Base-by-base conservation (phyloP, 2,329 filamentous ascomycete species). In the Cladophialophora carrionii region DNA sequence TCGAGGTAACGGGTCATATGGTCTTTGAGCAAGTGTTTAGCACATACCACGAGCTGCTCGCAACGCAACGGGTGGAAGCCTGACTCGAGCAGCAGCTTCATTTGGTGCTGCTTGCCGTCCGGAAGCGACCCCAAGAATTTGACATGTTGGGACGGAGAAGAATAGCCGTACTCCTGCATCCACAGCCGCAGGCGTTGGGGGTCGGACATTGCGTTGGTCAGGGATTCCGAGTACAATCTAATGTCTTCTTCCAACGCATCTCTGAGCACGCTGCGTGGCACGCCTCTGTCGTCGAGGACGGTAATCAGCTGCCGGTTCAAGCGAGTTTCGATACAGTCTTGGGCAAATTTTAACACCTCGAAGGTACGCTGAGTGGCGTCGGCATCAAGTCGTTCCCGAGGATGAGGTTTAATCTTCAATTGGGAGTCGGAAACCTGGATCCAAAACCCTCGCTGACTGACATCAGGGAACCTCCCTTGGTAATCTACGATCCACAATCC, bases 401-500 rank as follows among this genome's bases (percentile, higher is more conserved):
- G 78, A 61, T 82, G 80, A 0, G 75, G 74, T 2, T 81, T 63
- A 34, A 87, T 84, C 71, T 89, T 88, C 43, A 81, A 71, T 65
- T 89, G 87, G 24, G 84, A 86, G 9, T 82, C 75, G 0, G 78
- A 81, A 17, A 88, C 81, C 51, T 85, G 76, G 24, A 88, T 84
- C 83, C 84, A 87, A 9, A 79, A 74, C 2, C 74, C 73, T 24
- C 76, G 71, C 12, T 79, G 72, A 1, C 69, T 70, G 12, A 53
- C 61, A 69, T 76, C 37, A 22, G 56, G n/a, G 26, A 63, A 54
- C 14, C 43, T 55, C 31, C 61, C 57, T 10, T 60, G 26, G 34
- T 64, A 68, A 61, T 83, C 83, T 1, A 86, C 77, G 73, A 85
- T 83, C 86, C 86, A 88, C 4, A 88, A 70, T 1, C 86, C 86